Percentiles rank a stretch among this genome's conserved stretches.
These are phyloP conservation scores for Fimicolochytrium jonesii DNA, from an alignment of 192 early-diverging fungal species.

Conservation along the genomic window DNA sequence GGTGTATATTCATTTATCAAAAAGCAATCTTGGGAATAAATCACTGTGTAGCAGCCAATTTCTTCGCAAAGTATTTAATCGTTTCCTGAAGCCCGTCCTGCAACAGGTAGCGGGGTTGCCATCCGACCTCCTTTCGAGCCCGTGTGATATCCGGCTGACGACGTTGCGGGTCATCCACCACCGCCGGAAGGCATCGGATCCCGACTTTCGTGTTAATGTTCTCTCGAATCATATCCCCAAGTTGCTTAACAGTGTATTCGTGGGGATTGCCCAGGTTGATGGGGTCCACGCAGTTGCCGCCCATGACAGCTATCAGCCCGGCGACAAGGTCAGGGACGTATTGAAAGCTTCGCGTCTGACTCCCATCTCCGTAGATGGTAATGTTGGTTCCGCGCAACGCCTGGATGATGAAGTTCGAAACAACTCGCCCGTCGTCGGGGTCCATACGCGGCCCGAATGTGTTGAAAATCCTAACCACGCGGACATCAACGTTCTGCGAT, in stretches of 20 bases:
- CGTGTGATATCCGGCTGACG: slow-evolving; percentile 71
- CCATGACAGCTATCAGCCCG: slow-evolving; percentile 75
- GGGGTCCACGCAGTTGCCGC: slow-evolving; percentile 60
- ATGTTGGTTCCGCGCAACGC: slow-evolving; percentile 67
- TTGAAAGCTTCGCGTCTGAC: slow-evolving; percentile 78
- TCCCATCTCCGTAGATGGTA: slow-evolving; percentile 77
- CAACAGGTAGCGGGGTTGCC: slow-evolving; percentile 71
- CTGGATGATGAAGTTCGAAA: slow-evolving; percentile 85
- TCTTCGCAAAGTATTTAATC: slow-evolving; percentile 75
- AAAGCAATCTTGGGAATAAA: too few species aligned
- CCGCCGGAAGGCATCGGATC: slow-evolving; percentile 62
- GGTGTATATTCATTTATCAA: too few species aligned
- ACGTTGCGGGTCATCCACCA: slow-evolving; percentile 72
- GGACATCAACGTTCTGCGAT: slow-evolving; percentile 70
- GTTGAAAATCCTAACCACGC: slow-evolving; percentile 77
- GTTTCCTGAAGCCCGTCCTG: slow-evolving; percentile 75
- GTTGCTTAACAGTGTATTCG: slow-evolving; percentile 73
- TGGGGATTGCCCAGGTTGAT: slow-evolving; percentile 84
- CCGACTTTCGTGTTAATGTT: slow-evolving; percentile 52
- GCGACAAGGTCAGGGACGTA: slow-evolving; percentile 85
- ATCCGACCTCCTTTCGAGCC: slow-evolving; percentile 60
- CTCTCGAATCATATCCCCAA: slow-evolving; percentile 70
- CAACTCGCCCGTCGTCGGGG: slow-evolving; percentile 77
- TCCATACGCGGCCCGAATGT: slow-evolving; percentile 83
- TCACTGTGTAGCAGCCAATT: too few species aligned